These are phyloP conservation scores for Aspergillus indologenus DNA, from an alignment of 495 filamentous ascomycete genomes.

Conservation along the genomic window DNA sequence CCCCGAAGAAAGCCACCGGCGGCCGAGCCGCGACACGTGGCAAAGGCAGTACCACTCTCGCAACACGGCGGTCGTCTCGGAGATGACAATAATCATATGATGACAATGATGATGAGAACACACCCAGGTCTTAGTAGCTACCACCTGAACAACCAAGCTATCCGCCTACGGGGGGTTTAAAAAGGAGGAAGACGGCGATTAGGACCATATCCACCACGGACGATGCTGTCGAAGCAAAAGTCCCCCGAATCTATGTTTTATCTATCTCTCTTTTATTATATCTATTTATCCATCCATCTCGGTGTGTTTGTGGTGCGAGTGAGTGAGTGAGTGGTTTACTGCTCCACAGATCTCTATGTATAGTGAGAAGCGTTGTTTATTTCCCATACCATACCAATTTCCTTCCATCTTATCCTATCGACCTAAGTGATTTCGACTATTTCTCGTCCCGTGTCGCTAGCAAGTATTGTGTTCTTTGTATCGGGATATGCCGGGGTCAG, in stretches of 20 bases:
- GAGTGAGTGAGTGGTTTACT: slow-evolving; percentile 2
- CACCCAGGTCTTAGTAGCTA: not conserved
- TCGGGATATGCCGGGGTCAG: too few relatives aligned
- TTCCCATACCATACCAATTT: not conserved
- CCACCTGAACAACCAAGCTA: too few relatives aligned
- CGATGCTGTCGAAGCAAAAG: not conserved
- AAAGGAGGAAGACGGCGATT: too few relatives aligned
- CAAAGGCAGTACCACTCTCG: slow-evolving; percentile 26
- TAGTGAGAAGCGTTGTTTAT: not conserved
- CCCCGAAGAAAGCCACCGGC: slow-evolving; percentile 10
- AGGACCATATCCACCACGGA: not conserved
- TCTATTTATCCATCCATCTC: not conserved
- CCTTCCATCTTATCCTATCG: not conserved
- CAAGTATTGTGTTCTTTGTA: too few relatives aligned
- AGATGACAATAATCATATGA: slow-evolving; percentile 25
- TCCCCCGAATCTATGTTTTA: not conserved
- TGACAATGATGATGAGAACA: not conserved
- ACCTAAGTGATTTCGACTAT: too few relatives aligned
- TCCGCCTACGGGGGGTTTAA: too few relatives aligned
- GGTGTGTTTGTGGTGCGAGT: not conserved
- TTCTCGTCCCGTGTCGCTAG: too few relatives aligned
- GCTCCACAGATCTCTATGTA: not conserved
- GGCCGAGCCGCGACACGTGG: slow-evolving; percentile 7
- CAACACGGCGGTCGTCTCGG: slow-evolving; percentile 41
- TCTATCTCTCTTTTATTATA: not conserved